Evolutionary conservation across 768 basidiomycete genomes (phyloP), one percentile per base, ranked within the genome.

Genomic region (Tulasnella sp.): DNA sequence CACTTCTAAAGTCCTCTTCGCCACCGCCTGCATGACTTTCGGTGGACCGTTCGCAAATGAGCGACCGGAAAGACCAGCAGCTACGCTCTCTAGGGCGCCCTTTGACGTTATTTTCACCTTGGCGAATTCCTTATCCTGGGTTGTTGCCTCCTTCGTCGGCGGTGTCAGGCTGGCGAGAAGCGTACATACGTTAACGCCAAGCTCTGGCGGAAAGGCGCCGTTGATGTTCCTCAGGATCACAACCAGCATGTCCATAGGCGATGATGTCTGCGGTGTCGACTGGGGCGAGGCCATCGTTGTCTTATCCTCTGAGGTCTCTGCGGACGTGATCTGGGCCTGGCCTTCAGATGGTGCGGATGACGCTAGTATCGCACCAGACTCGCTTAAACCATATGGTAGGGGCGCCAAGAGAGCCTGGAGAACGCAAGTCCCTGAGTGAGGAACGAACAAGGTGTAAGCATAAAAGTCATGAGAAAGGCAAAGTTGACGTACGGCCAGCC

Each of bases 151-250:
- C 51, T 5, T 55, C 53, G 15, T 51, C 21, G 53, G 49, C 42
- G 32, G 24, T 27, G 30, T 30, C 44, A 61, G 42, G 15, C 87
- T 84, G 42, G 79, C 75, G 26, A 92, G 71, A 61, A 92, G 76
- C 5, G 84, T 79, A 68, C 87, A 89, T 17, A 82, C 78, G 65
- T 92, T 92, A 26, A 80, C 74, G 49, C 87, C 80, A 60, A 92
- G 80, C 73, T 91, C 89, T 19, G 80, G 72, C n/a, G 84, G 84
- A 66, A 82, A 83, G 73, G 61, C 73, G 73, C 63, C 62, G 24
- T 67, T 65, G 26, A 62, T 58, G 63, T 83, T 84, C 49, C 75
- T 76, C 62, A 93, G 71, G 53, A 83, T 80, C 44, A 74, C 74
- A 48, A 81, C 71, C 55, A 92, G 77, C 74, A 84, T 81, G 41